Evolutionary conservation across 805 yeast genomes (phyloP).

Genomic region (Yarrowia yakushimensis): DNA sequence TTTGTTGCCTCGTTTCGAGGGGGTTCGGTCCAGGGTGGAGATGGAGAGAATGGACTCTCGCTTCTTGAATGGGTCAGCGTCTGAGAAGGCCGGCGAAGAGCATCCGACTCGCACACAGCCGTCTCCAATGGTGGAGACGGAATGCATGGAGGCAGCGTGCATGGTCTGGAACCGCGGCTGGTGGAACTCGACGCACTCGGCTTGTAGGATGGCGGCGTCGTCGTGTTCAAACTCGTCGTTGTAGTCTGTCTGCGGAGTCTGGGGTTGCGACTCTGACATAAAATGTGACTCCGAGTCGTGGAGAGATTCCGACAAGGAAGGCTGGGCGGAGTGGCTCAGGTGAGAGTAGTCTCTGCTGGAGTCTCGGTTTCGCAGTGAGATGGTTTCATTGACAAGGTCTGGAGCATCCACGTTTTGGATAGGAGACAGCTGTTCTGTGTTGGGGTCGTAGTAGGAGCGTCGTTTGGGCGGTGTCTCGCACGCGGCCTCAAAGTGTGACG

Average conservation of each 20-base stretch:
- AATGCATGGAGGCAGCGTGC: constrained; percentile 13
- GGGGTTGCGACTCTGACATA: constrained; percentile 18
- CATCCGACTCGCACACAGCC: constrained; percentile 20
- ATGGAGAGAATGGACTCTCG: constrained; percentile 14
- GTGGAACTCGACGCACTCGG: constrained; percentile 14
- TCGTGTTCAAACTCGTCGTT: constrained; percentile 10
- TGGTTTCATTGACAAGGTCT: neutral
- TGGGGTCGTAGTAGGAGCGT: constrained; percentile 15
- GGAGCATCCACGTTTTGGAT: constrained; percentile 14
- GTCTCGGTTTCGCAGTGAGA: constrained; percentile 1
- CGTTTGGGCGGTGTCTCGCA: constrained; percentile 14
- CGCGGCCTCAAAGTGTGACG: neutral
- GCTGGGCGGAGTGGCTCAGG: constrained; percentile 1
- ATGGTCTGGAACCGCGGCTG: constrained; percentile 7
- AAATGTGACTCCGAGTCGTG: constrained; percentile 17
- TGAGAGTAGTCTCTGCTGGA: constrained; percentile 7
- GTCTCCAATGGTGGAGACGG: constrained; percentile 6
- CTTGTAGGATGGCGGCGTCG: neutral
- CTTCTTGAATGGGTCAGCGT: constrained; percentile 12
- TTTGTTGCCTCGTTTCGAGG: constrained; percentile 7
- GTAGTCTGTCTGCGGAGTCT: constrained; percentile 19
- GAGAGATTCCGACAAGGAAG: constrained; percentile 7
- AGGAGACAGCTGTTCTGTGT: constrained; percentile 13
- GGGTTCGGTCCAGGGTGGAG: constrained; percentile 6
- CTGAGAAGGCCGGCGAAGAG: constrained; percentile 4